Evolutionary conservation across 371 early-diverging fungal genomes (phyloP), one percentile per base, ranked within the genome.

Genomic region (Lichtheimia ornata): DNA sequence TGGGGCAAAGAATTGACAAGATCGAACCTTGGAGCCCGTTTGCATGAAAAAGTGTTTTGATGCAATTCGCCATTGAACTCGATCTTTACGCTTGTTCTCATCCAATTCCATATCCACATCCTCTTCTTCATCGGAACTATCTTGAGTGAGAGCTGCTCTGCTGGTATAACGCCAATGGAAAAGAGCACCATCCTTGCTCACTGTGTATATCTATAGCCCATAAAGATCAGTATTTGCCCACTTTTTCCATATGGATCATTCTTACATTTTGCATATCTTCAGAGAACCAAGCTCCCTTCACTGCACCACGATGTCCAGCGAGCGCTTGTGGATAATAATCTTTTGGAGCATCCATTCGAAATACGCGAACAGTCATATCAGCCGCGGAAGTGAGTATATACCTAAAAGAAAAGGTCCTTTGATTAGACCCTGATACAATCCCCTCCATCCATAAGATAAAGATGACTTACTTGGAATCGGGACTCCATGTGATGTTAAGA

Each of bases 241-340:
- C 44, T 35, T 9, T 24, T 13, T 13, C 20, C 14, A 41, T 50
- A 22, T 56, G 43, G 14, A 65, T 4, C 7, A 55, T 22, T 56
- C 72, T 49, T 78, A 83, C 81, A n/a, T 79, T 75, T 58, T 91
- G 70, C 82, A 80, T 84, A 64, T 94, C 91, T 45, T 85, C 76
- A 3, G 92, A 86, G 69, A 94, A 97, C 91, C 93, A 99, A 0
- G 94, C 92, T n/a, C 91, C 94, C 5, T 95, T 63, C 9, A 99
- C 91, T 13, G 88, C 70, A 61, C 92, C 89, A 42, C 91, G 81
- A 72, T 98, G 98, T 15, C 97, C 98, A 14, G 93, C 72, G 42
- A 98, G 74, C 17, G 91, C 84, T 2, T 86, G 78, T 13, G 91
- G 87, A n/a, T 65, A 67, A 64, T 84, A 89, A 12, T 83, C 90